Percentiles rank a stretch among this genome's conserved stretches.
Evolutionary conservation across 176 grass and related monocot species (phyloP).

Genomic region (Juncus inflexus): DNA sequence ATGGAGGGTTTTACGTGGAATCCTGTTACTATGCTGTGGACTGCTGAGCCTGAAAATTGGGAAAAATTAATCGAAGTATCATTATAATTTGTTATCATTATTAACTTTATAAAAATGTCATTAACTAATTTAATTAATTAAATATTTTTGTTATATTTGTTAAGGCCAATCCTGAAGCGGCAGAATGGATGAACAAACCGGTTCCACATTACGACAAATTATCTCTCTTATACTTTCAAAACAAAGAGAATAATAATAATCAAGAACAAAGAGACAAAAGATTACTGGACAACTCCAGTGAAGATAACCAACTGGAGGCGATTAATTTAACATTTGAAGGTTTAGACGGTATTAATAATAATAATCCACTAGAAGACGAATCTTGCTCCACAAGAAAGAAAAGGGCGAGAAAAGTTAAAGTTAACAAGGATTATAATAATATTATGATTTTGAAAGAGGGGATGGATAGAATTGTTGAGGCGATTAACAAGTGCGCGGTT

Average conservation of each 20-base stretch:
- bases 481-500: slow-evolving; percentile 18
- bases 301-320: slow-evolving; percentile 13
- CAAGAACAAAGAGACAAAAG: background rate
- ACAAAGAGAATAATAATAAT: slow-evolving; percentile 12
- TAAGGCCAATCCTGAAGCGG: slow-evolving; percentile 17
- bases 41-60: slow-evolving; percentile 21
- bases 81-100: background rate
- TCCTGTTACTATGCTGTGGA: slow-evolving; percentile 19
- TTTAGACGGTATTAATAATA: slow-evolving; percentile 13
- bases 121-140: background rate
- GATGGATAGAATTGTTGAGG: slow-evolving; percentile 17
- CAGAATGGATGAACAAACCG: slow-evolving; percentile 27
- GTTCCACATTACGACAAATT: slow-evolving; percentile 25
- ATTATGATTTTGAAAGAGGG: slow-evolving; percentile 24
- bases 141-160: background rate
- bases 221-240: slow-evolving; percentile 14
- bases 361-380: slow-evolving; percentile 10
- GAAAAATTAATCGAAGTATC: slow-evolving; percentile 23
- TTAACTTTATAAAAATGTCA: background rate
- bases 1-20: slow-evolving; percentile 22
- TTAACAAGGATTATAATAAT: slow-evolving; percentile 12
- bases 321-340: slow-evolving; percentile 11
- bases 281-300: slow-evolving; percentile 17
- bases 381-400: slow-evolving; percentile 21
- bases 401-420: slow-evolving; percentile 3